Evolutionary conservation across 2,329 filamentous ascomycete species (phyloP).

Genomic region (Alternaria gaisen): DNA sequence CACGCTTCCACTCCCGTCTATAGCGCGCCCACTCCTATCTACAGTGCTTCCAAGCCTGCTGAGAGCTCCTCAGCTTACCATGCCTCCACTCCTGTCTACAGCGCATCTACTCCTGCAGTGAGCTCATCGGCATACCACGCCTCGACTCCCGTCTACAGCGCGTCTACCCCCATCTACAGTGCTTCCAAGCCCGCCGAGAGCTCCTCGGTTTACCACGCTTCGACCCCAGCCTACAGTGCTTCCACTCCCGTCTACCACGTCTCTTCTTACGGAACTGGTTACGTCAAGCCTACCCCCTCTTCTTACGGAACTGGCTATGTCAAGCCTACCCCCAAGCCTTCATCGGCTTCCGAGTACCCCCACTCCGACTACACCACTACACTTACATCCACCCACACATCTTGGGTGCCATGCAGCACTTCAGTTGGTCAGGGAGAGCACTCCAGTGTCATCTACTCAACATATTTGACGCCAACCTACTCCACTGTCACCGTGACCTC

Average conservation of each 20-base stretch:
- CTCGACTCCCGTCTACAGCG: not conserved
- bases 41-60: not conserved
- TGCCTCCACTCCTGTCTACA: not conserved
- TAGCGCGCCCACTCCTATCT: not conserved
- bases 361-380: slow-evolving; percentile 32
- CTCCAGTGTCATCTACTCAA: slow-evolving; percentile 46
- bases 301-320: slow-evolving; percentile 14
- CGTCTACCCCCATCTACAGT: slow-evolving; percentile 1
- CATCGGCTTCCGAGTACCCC: slow-evolving; percentile 16
- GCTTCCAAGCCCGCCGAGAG: not conserved
- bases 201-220: not conserved
- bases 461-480: slow-evolving; percentile 51
- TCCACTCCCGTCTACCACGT: slow-evolving; percentile 17
- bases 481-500: slow-evolving; percentile 42
- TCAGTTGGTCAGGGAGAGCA: slow-evolving; percentile 43
- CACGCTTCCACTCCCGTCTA: not conserved
- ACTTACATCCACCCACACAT: slow-evolving; percentile 41
- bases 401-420: slow-evolving; percentile 51
- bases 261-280: slow-evolving; percentile 16
- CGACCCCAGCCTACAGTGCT: not conserved
- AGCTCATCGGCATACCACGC: slow-evolving; percentile 2
- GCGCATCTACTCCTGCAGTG: slow-evolving; percentile 2
- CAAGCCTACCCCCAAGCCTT: slow-evolving; percentile 14
- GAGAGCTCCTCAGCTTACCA: not conserved
- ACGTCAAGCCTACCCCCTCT: slow-evolving; percentile 11